These are phyloP conservation scores for Chalciporus sphaerocephalus DNA, from an alignment of 768 basidiomycete genomes.

Conservation along the genomic window DNA sequence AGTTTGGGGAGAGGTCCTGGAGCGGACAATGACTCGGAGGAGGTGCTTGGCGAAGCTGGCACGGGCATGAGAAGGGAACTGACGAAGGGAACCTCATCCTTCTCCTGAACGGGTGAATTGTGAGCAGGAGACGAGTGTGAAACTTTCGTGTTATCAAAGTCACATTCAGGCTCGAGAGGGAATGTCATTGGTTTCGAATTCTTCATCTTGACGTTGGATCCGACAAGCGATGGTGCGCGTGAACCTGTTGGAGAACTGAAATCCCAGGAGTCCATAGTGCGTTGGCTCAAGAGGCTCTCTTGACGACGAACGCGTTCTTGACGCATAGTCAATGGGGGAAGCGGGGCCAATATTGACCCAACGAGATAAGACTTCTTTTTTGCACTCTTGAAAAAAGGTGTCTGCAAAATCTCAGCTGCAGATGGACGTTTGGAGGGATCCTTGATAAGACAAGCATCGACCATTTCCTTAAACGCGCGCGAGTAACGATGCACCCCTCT, in stretches of 20 bases:
- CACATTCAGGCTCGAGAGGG: slow-evolving; percentile 2
- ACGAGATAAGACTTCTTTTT: slow-evolving; percentile 81
- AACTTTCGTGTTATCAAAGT: not conserved
- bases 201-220: slow-evolving; percentile 5
- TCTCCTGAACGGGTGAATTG: not conserved
- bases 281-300: slow-evolving; percentile 35
- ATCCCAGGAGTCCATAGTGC: slow-evolving; percentile 78
- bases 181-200: not conserved
- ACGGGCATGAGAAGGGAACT: not conserved
- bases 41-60: slow-evolving; percentile 1
- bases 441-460: slow-evolving; percentile 79
- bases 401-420: slow-evolving; percentile 70
- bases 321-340: slow-evolving; percentile 68
- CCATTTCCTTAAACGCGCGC: slow-evolving; percentile 74
- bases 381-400: slow-evolving; percentile 72
- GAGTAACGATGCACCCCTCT: slow-evolving; percentile 73
- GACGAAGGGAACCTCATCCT: not conserved
- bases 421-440: slow-evolving; percentile 80
- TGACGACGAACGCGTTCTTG: slow-evolving; percentile 60
- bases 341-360: slow-evolving; percentile 63
- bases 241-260: slow-evolving; percentile 51
- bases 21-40: slow-evolving; percentile 1
- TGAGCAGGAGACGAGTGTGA: not conserved
- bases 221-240: slow-evolving; percentile 17
- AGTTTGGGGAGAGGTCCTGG: not conserved